Percentiles rank a stretch among this genome's conserved stretches.
Conservation (phyloP, 2,329 filamentous ascomycete genomes). For the Trichoderma sp. region DNA sequence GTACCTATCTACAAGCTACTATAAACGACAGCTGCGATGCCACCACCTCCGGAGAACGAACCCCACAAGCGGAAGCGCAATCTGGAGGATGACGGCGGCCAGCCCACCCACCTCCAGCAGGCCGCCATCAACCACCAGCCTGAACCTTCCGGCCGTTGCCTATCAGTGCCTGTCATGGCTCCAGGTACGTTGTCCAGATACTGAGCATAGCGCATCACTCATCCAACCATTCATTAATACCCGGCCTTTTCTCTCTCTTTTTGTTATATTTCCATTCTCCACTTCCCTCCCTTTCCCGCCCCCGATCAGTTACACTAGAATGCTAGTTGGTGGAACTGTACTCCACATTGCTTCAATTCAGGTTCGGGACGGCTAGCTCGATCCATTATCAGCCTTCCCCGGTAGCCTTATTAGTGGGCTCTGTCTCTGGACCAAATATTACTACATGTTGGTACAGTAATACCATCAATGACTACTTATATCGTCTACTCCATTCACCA, state of each 20-base stretch:
- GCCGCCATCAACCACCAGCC: not conserved
- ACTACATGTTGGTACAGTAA: not conserved
- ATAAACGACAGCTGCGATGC: slow-evolving; percentile 41
- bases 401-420: not conserved
- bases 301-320: not conserved
- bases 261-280: not conserved
- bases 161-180: slow-evolving; percentile 50
- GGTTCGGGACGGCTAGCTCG: not conserved
- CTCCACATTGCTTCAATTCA: not conserved
- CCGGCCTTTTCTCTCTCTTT: not conserved
- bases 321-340: not conserved
- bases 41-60: slow-evolving; percentile 48
- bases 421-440: not conserved
- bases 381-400: not conserved
- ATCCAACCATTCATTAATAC: not conserved
- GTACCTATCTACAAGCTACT: not conserved
- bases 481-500: not conserved
- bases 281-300: not conserved
- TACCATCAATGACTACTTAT: not conserved
- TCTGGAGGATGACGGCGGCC: slow-evolving; percentile 47
- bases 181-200: slow-evolving; percentile 48
- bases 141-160: slow-evolving; percentile 39
- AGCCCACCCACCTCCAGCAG: slow-evolving; percentile 6
- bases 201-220: not conserved
- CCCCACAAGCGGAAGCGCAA: slow-evolving; percentile 55